Conservation (phyloP, 2,329 filamentous ascomycete species). For the Coniosporium tulheliwenetii region DNA sequence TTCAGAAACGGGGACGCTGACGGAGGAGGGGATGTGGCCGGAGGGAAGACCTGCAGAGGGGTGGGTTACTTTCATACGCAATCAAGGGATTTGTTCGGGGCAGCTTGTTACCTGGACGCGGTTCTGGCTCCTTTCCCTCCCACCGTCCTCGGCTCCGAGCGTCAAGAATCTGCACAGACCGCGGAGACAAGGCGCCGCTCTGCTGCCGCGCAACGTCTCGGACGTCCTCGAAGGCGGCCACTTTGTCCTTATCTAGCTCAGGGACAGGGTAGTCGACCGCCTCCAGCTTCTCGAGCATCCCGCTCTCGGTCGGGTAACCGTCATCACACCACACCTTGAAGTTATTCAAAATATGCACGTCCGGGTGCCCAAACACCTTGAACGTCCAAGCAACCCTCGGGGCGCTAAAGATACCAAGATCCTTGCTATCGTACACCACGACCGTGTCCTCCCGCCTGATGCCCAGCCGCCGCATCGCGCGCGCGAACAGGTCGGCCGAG, state of each 20-base stretch:
- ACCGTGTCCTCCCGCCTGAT: constrained; percentile 77
- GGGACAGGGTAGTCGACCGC: constrained; percentile 26
- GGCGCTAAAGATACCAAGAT: constrained; percentile 86
- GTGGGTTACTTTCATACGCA: background rate
- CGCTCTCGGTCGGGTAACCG: constrained; percentile 68
- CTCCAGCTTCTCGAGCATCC: constrained; percentile 39
- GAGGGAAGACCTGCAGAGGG: constrained; percentile 45
- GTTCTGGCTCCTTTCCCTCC: constrained; percentile 71
- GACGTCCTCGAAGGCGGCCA: constrained; percentile 71
- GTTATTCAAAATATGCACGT: constrained; percentile 87
- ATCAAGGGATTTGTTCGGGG: background rate
- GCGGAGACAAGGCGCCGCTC: constrained; percentile 46
- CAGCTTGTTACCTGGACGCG: constrained; percentile 62
- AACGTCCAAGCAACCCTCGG: constrained; percentile 91
- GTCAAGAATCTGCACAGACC: constrained; percentile 65
- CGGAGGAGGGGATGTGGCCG: constrained; percentile 81
- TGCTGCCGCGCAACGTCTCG: constrained; percentile 65
- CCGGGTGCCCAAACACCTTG: constrained; percentile 72
- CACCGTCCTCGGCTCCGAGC: constrained; percentile 69
- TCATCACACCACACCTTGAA: constrained; percentile 87
- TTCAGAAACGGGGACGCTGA: constrained; percentile 64
- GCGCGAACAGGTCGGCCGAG: constrained; percentile 61
- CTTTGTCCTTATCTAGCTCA: constrained; percentile 38
- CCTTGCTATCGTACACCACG: constrained; percentile 85
- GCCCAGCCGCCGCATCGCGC: constrained; percentile 77